Evolutionary conservation across 164 flowering plant species (phyloP).

Genomic region (Vitis rotundifolia): DNA sequence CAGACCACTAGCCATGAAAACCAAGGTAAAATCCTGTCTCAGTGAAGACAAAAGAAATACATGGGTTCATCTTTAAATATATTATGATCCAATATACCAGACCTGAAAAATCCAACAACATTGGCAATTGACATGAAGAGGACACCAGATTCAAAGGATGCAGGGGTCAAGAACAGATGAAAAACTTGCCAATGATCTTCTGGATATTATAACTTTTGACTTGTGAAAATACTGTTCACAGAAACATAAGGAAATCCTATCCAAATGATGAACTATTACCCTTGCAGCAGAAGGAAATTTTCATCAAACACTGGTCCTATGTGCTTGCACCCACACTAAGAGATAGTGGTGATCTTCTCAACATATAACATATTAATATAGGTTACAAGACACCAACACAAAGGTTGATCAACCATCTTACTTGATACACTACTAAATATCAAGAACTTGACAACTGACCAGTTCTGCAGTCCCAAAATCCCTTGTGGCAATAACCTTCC

Average conservation of each 20-base stretch:
- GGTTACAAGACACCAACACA: not conserved
- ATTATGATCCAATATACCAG: not conserved
- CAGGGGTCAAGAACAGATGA: not conserved
- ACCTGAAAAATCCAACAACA: not conserved
- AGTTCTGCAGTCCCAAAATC: slow-evolving; percentile 13
- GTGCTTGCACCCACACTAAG: not conserved
- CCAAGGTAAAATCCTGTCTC: not conserved
- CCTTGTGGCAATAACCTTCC: slow-evolving; percentile 18
- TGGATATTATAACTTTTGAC: not conserved
- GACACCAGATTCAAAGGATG: not conserved
- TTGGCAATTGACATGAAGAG: not conserved
- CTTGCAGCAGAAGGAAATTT: not conserved
- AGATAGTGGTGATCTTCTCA: too few relatives aligned
- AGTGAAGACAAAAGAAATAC: not conserved
- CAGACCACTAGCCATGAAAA: not conserved
- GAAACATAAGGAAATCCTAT: not conserved
- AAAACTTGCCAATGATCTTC: not conserved
- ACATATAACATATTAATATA: too few relatives aligned
- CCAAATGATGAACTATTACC: not conserved
- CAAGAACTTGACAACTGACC: slow-evolving; percentile 23
- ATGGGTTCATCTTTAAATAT: not conserved
- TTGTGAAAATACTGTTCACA: not conserved
- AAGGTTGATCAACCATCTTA: not conserved
- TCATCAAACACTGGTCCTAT: not conserved
- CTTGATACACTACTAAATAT: slow-evolving; percentile 9